Evolutionary conservation across 2,329 filamentous ascomycete genomes (phyloP).

Genomic region (Mycogone perniciosa): DNA sequence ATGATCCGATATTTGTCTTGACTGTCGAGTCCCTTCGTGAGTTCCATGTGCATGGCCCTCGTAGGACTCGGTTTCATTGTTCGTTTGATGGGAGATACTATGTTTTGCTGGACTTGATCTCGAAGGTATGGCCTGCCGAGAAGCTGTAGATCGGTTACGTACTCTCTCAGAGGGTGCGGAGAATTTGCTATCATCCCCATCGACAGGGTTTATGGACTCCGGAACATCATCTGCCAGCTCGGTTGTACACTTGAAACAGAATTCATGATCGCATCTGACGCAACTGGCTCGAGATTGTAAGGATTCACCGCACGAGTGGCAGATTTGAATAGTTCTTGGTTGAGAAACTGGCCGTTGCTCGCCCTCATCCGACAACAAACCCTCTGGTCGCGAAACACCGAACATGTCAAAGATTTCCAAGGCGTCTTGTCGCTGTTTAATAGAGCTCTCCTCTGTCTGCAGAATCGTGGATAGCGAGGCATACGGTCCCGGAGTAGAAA

Average conservation of each 20-base stretch:
- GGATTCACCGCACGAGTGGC: conserved; percentile 43
- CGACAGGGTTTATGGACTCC: background rate
- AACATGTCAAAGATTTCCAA: conserved; percentile 42
- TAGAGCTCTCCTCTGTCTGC: conserved; percentile 20
- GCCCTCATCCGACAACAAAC: conserved; percentile 39
- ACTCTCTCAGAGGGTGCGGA: background rate
- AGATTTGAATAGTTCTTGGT: conserved; percentile 31
- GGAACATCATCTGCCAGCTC: conserved; percentile 21
- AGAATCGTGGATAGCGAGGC: too few relatives aligned
- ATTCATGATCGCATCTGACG: conserved; percentile 43
- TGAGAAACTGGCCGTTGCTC: conserved; percentile 15
- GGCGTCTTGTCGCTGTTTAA: conserved; percentile 35
- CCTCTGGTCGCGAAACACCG: conserved; percentile 38
- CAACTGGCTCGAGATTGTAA: conserved; percentile 36
- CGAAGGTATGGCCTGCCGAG: too few relatives aligned
- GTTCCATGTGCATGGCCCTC: conserved; percentile 2
- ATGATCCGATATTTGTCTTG: conserved; percentile 2
- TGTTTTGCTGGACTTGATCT: background rate
- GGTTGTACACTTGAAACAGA: conserved; percentile 42
- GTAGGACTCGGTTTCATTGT: background rate
- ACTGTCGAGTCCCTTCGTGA: background rate
- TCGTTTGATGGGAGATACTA: background rate
- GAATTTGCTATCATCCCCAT: background rate
- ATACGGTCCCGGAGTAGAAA: too few relatives aligned
- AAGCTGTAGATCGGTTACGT: background rate